Base-by-base conservation (phyloP, 169 alveolate genomes). In the Condylostoma magnum region DNA sequence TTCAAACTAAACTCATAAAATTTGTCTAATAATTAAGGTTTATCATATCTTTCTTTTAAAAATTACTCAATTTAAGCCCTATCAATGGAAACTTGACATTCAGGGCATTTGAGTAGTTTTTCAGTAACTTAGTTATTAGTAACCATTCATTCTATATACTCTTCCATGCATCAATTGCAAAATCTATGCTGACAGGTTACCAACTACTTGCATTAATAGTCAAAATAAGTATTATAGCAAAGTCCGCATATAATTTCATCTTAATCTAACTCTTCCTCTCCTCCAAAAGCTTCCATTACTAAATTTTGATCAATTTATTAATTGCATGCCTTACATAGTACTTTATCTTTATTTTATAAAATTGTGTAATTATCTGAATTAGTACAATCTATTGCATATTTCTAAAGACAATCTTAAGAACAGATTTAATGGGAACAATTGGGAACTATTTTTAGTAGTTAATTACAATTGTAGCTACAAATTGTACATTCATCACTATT, bases 221-320 rank as follows among this genome's bases (percentile, higher is more conserved):
- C 41, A 6, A 2, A 1, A 25, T 22, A 25, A 6, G 33, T n/a
- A 28, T 22, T 27, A 50, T 27, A 12, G 41, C 65, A 46, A 37
- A 20, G 44, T 43, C 63, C 0, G 43, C 33, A 25, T 66, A 43
- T 22, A 2, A 43, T 6, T 25, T 27, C 0, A n/a, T 25, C 36
- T 15, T 20, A 10, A 20, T 43, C 43, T 66, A 66, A 66, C 36
- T 43, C n/a, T 43, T 66, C 36, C 48, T 44, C 47, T n/a, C 75
- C 75, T 41, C 75, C 75, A 47, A 66, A 66, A 30, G 75, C 75
- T 46, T 43, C n/a, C 6, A 15, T 12, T 30, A 66, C 48, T 2
- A 30, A 10, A 10, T 43, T 2, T 44, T 27, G 15, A n/a, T 2
- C 37, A 1, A 60, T 60, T 37, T 1, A 8, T 60, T 12, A 1